Percentiles rank a stretch among this genome's conserved stretches.
Conservation (phyloP, 495 filamentous ascomycete species). For the Parmelia sp. region DNA sequence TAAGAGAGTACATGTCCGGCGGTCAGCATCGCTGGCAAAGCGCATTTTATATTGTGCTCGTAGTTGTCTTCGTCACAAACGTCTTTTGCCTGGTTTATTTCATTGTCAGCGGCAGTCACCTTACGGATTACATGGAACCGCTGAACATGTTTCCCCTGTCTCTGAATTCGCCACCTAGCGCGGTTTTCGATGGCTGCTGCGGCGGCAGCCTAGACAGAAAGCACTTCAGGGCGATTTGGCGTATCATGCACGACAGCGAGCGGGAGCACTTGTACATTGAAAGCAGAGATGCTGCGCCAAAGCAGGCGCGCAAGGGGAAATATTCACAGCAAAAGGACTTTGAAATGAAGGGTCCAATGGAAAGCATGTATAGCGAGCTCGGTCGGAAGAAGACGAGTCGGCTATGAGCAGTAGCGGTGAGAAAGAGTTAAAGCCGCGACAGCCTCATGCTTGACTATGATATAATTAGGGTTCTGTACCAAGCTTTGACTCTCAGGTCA, state of each 20-base stretch:
- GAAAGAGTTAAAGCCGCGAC: not conserved
- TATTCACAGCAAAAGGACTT: constrained; percentile 3
- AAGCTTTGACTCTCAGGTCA: not conserved
- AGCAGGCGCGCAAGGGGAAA: constrained; percentile 1
- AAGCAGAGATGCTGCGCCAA: constrained; percentile 9
- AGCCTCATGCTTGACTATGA: not conserved
- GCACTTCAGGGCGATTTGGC: constrained; percentile 55
- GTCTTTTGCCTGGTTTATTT: constrained; percentile 51
- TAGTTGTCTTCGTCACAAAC: constrained; percentile 57
- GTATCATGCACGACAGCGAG: constrained; percentile 35
- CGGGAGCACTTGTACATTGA: constrained; percentile 24
- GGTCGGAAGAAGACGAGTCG: constrained; percentile 14
- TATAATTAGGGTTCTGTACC: not conserved
- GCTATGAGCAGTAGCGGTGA: constrained; percentile 2
- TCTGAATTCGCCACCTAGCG: constrained; percentile 57
- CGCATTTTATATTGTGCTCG: constrained; percentile 56
- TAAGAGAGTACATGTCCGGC: constrained; percentile 58
- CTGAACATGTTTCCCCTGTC: constrained; percentile 64
- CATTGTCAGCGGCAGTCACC: constrained; percentile 45
- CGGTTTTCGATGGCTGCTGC: constrained; percentile 52
- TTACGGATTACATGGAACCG: constrained; percentile 72
- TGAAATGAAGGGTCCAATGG: constrained; percentile 11
- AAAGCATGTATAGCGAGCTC: constrained; percentile 6
- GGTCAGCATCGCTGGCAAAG: constrained; percentile 50
- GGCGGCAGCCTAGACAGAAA: constrained; percentile 54